These are phyloP conservation scores for Fusarium sarcochroum DNA, from an alignment of 2,329 filamentous ascomycete genomes.

Conservation along the genomic window DNA sequence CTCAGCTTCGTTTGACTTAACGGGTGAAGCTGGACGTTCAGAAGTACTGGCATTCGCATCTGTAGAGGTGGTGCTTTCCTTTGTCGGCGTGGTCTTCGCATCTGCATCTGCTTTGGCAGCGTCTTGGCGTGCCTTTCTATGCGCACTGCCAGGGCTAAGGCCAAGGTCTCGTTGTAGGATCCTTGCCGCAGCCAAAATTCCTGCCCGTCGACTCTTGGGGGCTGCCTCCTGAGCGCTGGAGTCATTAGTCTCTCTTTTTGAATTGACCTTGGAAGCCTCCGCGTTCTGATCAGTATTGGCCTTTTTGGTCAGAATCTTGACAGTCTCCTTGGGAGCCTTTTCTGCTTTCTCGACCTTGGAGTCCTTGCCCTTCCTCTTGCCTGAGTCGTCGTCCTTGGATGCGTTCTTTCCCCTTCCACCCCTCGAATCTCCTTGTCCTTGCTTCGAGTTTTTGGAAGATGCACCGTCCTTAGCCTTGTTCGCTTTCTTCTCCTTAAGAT, in stretches of 20 bases:
- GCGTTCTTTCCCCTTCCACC: conserved; percentile 63
- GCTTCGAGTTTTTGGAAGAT: conserved; percentile 63
- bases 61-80: conserved; percentile 47
- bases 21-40: conserved; percentile 41
- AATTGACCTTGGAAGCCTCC: conserved; percentile 61
- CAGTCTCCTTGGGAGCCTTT: conserved; percentile 68
- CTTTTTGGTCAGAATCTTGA: conserved; percentile 75
- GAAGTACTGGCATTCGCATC: conserved; percentile 25
- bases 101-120: conserved; percentile 69
- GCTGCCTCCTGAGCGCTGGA: conserved; percentile 51
- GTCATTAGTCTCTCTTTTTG: conserved; percentile 54
- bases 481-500: conserved; percentile 91
- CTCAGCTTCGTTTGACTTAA: conserved; percentile 35
- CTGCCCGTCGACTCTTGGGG: conserved; percentile 70
- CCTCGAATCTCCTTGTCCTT: conserved; percentile 69
- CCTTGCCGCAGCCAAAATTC: conserved; percentile 74
- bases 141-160: conserved; percentile 73
- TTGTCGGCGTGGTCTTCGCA: conserved; percentile 56
- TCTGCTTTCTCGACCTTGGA: conserved; percentile 71
- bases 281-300: conserved; percentile 64
- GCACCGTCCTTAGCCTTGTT: conserved; percentile 72
- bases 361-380: conserved; percentile 73
- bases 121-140: conserved; percentile 71
- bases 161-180: conserved; percentile 77
- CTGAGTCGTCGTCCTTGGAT: conserved; percentile 63